Conservation (phyloP, 176 grass and related monocot genomes). For the Rhynchospora tenuis region DNA sequence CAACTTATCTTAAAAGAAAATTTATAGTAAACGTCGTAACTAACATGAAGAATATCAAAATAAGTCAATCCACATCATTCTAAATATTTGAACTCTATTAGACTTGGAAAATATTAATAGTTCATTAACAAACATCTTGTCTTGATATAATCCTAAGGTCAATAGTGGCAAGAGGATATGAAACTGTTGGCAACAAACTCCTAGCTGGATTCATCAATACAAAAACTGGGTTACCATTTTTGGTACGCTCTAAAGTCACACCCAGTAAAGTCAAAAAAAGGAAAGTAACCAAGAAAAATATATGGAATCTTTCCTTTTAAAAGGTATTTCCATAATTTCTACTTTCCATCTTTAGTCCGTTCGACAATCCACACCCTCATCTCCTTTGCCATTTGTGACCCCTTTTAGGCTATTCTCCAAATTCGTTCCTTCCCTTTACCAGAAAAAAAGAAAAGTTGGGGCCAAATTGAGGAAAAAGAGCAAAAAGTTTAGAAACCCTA, state of each 20-base stretch:
- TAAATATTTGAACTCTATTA: too few species aligned
- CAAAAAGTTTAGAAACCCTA: background rate
- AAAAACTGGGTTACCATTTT: constrained; percentile 2
- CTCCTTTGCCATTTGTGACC: constrained; percentile 45
- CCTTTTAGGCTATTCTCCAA: constrained; percentile 15
- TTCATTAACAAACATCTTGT: too few species aligned
- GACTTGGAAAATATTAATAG: too few species aligned
- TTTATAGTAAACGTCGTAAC: too few species aligned
- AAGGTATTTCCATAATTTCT: background rate
- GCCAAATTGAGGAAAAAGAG: background rate
- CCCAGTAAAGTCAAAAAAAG: background rate
- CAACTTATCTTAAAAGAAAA: too few species aligned
- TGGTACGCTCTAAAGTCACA: constrained; percentile 1
- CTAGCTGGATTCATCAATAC: background rate
- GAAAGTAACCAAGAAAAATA: constrained; percentile 14
- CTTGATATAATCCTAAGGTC: background rate
- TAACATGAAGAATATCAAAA: too few species aligned
- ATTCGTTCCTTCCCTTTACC: constrained; percentile 40
- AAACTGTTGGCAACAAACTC: background rate
- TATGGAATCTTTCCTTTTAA: constrained; percentile 7
- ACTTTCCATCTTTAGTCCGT: constrained; percentile 17
- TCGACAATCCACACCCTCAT: constrained; percentile 16
- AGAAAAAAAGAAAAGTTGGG: constrained; percentile 25
- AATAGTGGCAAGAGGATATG: background rate
- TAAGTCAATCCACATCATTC: too few species aligned